Base-by-base conservation (phyloP, 176 grass and related monocot genomes). In the Metroxylon sagu region DNA sequence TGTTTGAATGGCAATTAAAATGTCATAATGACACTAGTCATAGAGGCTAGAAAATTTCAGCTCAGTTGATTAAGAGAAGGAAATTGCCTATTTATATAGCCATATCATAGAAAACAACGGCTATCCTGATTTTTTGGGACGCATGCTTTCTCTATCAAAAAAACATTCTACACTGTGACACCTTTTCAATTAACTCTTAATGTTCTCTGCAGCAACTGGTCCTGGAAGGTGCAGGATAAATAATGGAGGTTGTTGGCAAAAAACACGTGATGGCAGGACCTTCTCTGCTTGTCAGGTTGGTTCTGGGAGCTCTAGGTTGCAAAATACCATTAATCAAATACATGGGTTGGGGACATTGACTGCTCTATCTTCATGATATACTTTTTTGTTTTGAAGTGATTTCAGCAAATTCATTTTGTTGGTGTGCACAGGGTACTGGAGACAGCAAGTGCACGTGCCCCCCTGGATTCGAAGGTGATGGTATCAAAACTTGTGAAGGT, bases 211-310 rank as follows among this genome's bases (percentile, higher is more conserved):
- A 96, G 92, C 92, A 64, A 79, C 62, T 63, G 91, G 92, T 5
- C 80, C 86, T 64, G 92, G 86, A 85, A 87, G 82, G 74, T 96
- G 92, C 60, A 76, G 71, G 66, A 82, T 96, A 73, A 82, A 85
- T 25, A 89, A 88, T 63, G 87, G 87, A 5, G 83, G 92, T 19
- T 96, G 92, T 72, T 90, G 92, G 92, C 72, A 87, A 43, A 60
- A 73, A 27, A 96, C 79, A 60, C 83, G 57, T 50, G 79, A 85
- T 39, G 69, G 75, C 31, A 87, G 71, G 61, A 80, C 82, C 5
- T 96, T 87, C 64, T 96, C 92, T 82, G 80, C 92, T 59, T 96
- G 92, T 70, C 73, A 77, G 72, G 86, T 96, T 64, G 29, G 67
- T 66, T 14, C 10, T 12, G 35, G 35, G 7, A 43, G 35, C 35